Base-by-base conservation (phyloP, 371 early-diverging fungal genomes). In the Thermomucor indicae-seudaticae region DNA sequence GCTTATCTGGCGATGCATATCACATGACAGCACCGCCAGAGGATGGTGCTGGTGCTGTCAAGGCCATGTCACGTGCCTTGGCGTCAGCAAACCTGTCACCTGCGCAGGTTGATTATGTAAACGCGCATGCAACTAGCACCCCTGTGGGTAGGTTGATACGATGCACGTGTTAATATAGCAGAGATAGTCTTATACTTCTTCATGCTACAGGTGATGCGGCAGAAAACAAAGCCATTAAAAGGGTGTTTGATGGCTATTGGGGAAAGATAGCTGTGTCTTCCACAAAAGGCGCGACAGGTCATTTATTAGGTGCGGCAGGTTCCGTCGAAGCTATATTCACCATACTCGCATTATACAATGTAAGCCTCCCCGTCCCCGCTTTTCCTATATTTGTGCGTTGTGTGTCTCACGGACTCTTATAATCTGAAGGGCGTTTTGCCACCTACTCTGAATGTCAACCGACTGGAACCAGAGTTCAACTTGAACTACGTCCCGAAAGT, bases 101-200 rank as follows among this genome's bases (percentile, higher is more conserved):
- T 0, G 65, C 64, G 3, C 83, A 86, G 35, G 66, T 97, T 16
- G 90, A 81, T 41, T 95, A 97, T 67, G 74, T 97, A 17, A 97
- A 97, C 70, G 95, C 96, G 0, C 97, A 97, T 67, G 97, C 97
- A 0, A 96, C 96, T 0, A 89, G 93, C n/a, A 97, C 97, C 3
- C 76, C 82, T 24, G 71, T 83, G 42, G 92, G 86, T 76, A 62
- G 34, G 40, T 11, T 11, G 7, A 14, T 51, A 5, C 22, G 1
- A 42, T 50, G 3, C 20, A 1, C 17, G 32, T 10, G 32, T 10
- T 10, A 7, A 32, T 10, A 14, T 32, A 32, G 32, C 14, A 32
- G 14, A 10, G 32, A 32, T 14, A 32, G 14, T 14, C 7, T n/a
- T n/a, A n/a, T n/a, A n/a, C n/a, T n/a, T n/a, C n/a, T n/a, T n/a